These are phyloP conservation scores for Candida chauliodis DNA, from an alignment of 805 yeast genomes.

Conservation along the genomic window DNA sequence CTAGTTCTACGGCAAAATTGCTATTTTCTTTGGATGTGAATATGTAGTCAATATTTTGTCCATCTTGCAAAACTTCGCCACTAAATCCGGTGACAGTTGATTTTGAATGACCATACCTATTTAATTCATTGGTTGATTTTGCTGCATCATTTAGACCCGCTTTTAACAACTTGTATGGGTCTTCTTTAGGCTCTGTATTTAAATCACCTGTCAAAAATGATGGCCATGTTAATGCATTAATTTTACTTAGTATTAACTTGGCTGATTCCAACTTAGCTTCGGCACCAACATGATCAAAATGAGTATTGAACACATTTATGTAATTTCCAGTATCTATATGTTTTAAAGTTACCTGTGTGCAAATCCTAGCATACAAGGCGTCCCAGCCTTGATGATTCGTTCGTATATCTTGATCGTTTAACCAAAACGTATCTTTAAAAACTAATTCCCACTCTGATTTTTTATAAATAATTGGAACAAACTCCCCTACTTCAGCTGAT, in stretches of 20 bases:
- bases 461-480: slow-evolving; percentile 30
- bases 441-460: slow-evolving; percentile 26
- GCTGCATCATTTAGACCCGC: slow-evolving; percentile 17
- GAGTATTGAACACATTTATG: slow-evolving; percentile 34
- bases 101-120: slow-evolving; percentile 25
- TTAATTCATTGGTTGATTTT: slow-evolving; percentile 18
- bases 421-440: slow-evolving; percentile 30
- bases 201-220: slow-evolving; percentile 30
- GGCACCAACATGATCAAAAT: slow-evolving; percentile 37
- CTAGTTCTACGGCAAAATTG: slow-evolving; percentile 12
- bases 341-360: slow-evolving; percentile 28
- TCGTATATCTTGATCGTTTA: slow-evolving; percentile 30
- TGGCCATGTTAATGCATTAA: slow-evolving; percentile 29
- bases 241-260: slow-evolving; percentile 24
- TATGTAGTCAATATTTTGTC: slow-evolving; percentile 31
- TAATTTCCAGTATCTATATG: slow-evolving; percentile 22
- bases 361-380: slow-evolving; percentile 31
- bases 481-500: slow-evolving; percentile 25
- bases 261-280: slow-evolving; percentile 28
- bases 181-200: slow-evolving; percentile 22
- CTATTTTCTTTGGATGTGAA: slow-evolving; percentile 23
- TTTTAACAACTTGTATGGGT: slow-evolving; percentile 15
- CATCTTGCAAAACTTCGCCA: slow-evolving; percentile 20
- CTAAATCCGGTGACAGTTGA: slow-evolving; percentile 32
- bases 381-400: slow-evolving; percentile 37